Evolutionary conservation across 768 basidiomycete genomes (phyloP), one percentile per base, ranked within the genome.

Genomic region (Chlorophyllum brunneum): DNA sequence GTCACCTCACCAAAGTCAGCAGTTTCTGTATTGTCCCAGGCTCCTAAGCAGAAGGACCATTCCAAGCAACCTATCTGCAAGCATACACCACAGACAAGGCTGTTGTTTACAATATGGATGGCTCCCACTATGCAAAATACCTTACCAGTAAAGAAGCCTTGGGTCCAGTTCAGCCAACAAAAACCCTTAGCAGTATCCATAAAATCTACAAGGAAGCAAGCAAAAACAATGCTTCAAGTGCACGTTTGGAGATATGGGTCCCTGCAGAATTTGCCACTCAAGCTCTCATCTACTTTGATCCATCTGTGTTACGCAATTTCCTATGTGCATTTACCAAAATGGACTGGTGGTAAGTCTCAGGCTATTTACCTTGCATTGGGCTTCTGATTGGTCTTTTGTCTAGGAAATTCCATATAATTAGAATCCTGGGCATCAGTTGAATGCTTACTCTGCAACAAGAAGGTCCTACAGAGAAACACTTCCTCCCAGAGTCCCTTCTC

Each of bases 61-160:
- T 24, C 20, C 5, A 56, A 2, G 48, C 24, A 0, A 27, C 22
- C 1, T 62, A 62, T 24, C 11, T 62, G 2, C 59, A 60, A 34
- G 55, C 50, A 0, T 62, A 60, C n/a, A 54, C 49, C 0, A 64
- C 61, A 0, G 60, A 61, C n/a, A 65, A 65, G 38, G 16, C 55
- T 0, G 31, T 58, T 3, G 24, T 52, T n/a, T 60, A 58, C 34
- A 41, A 45, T 4, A 4, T 31, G 0, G 57, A 62, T 3, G 38
- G 34, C 10, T 8, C 36, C 8, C 53, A 57, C 29, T 56, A 57
- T 24, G 55, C 30, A 0, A 57, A 57, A 31, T 31, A 39, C 20
- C 29, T 58, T 15, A 24, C 34, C 4, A 39, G 48, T n/a, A 34
- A 9, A 8, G 37, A 27, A 7, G 42, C 45, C 15, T 13, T 51